phyloP scores from a whole-genome alignment of 805 yeast species.

The Deakozyma indianensis region DNA sequence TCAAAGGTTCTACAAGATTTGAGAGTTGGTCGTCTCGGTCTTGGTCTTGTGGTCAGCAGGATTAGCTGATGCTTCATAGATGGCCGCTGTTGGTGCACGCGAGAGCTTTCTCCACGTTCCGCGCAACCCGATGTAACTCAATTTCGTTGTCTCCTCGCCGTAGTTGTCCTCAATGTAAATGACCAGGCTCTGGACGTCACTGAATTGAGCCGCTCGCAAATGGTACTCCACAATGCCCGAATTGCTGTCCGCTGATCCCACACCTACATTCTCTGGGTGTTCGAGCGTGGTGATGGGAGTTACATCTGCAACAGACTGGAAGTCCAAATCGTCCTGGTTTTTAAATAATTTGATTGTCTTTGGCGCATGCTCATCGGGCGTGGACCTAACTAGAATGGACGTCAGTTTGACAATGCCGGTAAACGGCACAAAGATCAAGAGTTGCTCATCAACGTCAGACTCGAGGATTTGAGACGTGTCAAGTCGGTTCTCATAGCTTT shows the following conservation, averaged over 20 bases:
- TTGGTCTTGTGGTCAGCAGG: slow-evolving; percentile 65
- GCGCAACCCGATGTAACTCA: slow-evolving; percentile 64
- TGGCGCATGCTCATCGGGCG: slow-evolving; percentile 54
- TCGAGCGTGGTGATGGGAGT: slow-evolving; percentile 37
- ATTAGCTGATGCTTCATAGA: slow-evolving; percentile 86
- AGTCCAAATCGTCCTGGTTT: slow-evolving; percentile 58
- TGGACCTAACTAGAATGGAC: slow-evolving; percentile 56
- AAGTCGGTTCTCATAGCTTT: slow-evolving; percentile 34
- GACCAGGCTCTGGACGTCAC: slow-evolving; percentile 54
- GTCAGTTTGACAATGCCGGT: slow-evolving; percentile 59
- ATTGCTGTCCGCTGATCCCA: slow-evolving; percentile 23
- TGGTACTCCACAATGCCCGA: slow-evolving; percentile 64
- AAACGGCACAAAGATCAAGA: slow-evolving; percentile 69
- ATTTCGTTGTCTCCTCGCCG: slow-evolving; percentile 38
- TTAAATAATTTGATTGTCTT: slow-evolving; percentile 54
- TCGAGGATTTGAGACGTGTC: slow-evolving; percentile 30
- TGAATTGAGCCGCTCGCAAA: slow-evolving; percentile 59
- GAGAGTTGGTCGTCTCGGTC: not conserved
- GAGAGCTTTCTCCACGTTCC: slow-evolving; percentile 37
- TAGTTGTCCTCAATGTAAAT: slow-evolving; percentile 56
- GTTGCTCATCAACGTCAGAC: slow-evolving; percentile 72
- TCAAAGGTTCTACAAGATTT: not conserved
- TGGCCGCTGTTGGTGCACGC: slow-evolving; percentile 57
- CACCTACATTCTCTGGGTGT: slow-evolving; percentile 43
- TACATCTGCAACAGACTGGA: slow-evolving; percentile 38